Conservation (phyloP, 257 asterid genomes). For the Echites panduratus region DNA sequence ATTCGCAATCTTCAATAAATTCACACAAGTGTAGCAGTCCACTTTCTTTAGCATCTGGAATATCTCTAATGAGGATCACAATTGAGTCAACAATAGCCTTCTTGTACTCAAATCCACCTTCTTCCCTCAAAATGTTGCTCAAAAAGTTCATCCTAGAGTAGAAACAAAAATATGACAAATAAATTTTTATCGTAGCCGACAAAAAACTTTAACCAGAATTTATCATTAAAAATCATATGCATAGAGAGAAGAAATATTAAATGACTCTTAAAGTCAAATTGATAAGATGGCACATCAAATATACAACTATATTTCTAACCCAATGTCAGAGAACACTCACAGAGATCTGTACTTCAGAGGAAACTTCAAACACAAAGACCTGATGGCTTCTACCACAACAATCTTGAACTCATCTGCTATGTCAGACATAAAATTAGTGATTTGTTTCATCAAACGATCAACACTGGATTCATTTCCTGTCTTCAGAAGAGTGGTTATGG, state of each 20-base stretch:
- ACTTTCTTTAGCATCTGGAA: conserved; percentile 94
- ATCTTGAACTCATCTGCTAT: conserved; percentile 97
- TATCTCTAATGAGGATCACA: conserved; percentile 90
- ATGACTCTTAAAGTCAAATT: conserved; percentile 4
- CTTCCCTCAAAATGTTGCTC: conserved; percentile 93
- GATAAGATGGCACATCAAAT: background rate
- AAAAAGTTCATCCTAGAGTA: conserved; percentile 78
- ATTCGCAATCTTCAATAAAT: conserved; percentile 97
- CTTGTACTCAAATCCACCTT: conserved; percentile 94
- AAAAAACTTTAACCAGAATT: background rate
- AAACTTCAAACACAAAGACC: conserved; percentile 88
- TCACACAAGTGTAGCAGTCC: conserved; percentile 91
- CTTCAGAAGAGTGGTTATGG: conserved; percentile 88
- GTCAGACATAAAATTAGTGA: conserved; percentile 91
- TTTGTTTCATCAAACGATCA: conserved; percentile 92
- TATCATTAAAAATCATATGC: background rate
- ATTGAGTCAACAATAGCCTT: conserved; percentile 94
- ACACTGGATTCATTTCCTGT: conserved; percentile 94
- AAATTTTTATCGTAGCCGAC: background rate
- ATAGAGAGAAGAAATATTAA: conserved; percentile 16
- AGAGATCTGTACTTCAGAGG: conserved; percentile 91
- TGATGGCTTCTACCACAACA: conserved; percentile 93
- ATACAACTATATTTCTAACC: conserved; percentile 6
- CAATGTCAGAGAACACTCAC: conserved; percentile 45
- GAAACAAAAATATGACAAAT: background rate